phyloP scores from a whole-genome alignment of 176 grass and related monocot genomes.

The Chrysopogon serrulatus region DNA sequence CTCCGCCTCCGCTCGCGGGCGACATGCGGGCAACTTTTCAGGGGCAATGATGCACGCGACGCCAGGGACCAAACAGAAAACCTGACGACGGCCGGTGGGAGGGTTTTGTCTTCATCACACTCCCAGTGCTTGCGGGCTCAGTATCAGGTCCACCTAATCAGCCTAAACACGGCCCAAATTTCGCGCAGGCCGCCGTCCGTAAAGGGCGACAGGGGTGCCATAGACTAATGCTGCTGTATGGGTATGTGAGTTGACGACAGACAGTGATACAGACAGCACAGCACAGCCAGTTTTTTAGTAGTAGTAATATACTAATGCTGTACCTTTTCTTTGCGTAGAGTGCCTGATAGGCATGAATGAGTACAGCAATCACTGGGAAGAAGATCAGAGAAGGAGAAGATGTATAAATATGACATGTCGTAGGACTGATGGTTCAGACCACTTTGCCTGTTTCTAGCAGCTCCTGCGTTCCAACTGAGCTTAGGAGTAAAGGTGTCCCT shows the following conservation, averaged over 20 bases:
- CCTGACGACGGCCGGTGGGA: not conserved
- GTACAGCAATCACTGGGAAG: not conserved
- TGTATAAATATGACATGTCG: slow-evolving; percentile 23
- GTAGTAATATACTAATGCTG: not conserved
- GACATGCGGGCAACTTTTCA: slow-evolving; percentile 34
- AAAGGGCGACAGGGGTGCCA: not conserved
- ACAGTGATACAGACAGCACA: slow-evolving; percentile 16
- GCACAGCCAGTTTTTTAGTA: not conserved
- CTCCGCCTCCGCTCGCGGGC: too few relatives aligned
- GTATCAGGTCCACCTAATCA: slow-evolving; percentile 17
- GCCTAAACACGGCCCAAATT: slow-evolving; percentile 25
- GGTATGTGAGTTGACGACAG: not conserved
- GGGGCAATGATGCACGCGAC: not conserved
- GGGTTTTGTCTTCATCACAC: not conserved
- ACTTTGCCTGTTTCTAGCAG: not conserved
- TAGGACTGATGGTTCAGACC: not conserved
- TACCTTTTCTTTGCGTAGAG: not conserved
- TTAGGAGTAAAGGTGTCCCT: not conserved
- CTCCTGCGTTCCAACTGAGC: not conserved
- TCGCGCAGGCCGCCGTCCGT: slow-evolving; percentile 7
- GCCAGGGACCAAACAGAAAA: slow-evolving; percentile 15
- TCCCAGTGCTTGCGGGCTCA: not conserved
- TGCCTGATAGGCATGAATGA: slow-evolving; percentile 29
- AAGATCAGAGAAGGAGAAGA: not conserved
- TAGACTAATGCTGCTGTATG: slow-evolving; percentile 2